Conservation (phyloP, 1,284 basidiomycete genomes). For the Rhodofomes roseus region DNA sequence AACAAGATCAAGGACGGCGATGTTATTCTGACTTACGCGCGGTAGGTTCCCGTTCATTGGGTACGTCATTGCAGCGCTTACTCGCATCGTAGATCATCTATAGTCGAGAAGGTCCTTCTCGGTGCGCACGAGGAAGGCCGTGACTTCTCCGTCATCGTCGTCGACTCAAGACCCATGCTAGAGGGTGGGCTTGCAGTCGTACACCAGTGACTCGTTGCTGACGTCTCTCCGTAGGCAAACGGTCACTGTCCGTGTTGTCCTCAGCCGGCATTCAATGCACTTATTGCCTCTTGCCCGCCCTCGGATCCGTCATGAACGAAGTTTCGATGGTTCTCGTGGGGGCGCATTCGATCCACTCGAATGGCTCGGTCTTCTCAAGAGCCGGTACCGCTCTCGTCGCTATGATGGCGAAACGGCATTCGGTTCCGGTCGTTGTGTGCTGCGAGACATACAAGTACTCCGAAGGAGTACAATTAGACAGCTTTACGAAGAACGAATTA, state of each 20-base stretch:
- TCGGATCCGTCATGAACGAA: constrained; percentile 79
- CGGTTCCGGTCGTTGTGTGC: constrained; percentile 93
- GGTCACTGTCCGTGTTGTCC: constrained; percentile 71
- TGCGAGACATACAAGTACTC: constrained; percentile 99
- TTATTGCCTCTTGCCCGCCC: constrained; percentile 87
- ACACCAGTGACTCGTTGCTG: not conserved
- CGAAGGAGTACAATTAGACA: constrained; percentile 90
- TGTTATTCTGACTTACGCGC: constrained; percentile 90
- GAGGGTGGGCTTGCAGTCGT: constrained; percentile 60
- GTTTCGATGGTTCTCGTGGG: constrained; percentile 88
- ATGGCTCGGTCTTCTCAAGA: constrained; percentile 92
- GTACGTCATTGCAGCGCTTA: constrained; percentile 12
- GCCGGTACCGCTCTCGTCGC: constrained; percentile 95
- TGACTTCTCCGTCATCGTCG: constrained; percentile 85
- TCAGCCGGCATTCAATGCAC: constrained; percentile 81
- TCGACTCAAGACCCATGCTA: constrained; percentile 92
- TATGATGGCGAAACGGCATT: constrained; percentile 90
- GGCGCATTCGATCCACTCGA: constrained; percentile 91
- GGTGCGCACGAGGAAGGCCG: constrained; percentile 73
- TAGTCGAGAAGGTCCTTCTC: constrained; percentile 89
- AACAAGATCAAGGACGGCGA: constrained; percentile 95
- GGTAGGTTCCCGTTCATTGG: constrained; percentile 40
- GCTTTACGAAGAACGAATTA: constrained; percentile 94
- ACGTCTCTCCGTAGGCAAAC: constrained; percentile 57
- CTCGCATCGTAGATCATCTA: constrained; percentile 66